These are phyloP conservation scores for Priceomyces medius DNA, from an alignment of 805 yeast genomes.

Conservation along the genomic window DNA sequence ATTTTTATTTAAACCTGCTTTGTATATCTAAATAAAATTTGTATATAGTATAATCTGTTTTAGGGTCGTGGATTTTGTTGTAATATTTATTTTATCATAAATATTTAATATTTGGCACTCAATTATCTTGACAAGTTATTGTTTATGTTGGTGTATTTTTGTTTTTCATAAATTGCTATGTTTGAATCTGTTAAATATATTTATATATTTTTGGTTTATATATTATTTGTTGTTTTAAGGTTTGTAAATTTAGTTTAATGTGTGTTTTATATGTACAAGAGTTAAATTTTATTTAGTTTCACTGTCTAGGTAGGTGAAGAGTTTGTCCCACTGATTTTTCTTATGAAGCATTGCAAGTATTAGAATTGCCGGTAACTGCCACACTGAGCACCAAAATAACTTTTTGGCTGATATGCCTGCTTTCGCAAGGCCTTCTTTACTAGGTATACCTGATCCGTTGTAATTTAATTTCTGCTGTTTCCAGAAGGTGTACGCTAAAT, in stretches of 20 bases:
- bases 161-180: too few species aligned
- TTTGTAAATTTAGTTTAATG: neutral
- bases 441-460: slow-evolving; percentile 39
- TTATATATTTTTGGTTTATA: too few species aligned
- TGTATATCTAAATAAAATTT: too few species aligned
- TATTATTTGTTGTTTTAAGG: too few species aligned
- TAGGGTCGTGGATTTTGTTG: too few species aligned
- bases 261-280: neutral
- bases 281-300: neutral
- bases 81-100: too few species aligned
- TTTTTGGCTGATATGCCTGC: slow-evolving; percentile 76
- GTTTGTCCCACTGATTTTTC: slow-evolving; percentile 86
- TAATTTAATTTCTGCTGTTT: slow-evolving; percentile 69
- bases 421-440: slow-evolving; percentile 54
- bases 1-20: too few species aligned
- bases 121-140: too few species aligned
- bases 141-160: too few species aligned
- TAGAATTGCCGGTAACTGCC: slow-evolving; percentile 88
- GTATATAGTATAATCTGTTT: too few species aligned
- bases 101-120: too few species aligned
- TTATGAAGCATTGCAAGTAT: slow-evolving; percentile 93
- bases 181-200: too few species aligned
- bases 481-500: slow-evolving; percentile 82
- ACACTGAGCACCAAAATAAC: slow-evolving; percentile 90
- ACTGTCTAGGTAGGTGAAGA: slow-evolving; percentile 30